Conservation (phyloP, 495 filamentous ascomycete species). For the Penicillium silybi region DNA sequence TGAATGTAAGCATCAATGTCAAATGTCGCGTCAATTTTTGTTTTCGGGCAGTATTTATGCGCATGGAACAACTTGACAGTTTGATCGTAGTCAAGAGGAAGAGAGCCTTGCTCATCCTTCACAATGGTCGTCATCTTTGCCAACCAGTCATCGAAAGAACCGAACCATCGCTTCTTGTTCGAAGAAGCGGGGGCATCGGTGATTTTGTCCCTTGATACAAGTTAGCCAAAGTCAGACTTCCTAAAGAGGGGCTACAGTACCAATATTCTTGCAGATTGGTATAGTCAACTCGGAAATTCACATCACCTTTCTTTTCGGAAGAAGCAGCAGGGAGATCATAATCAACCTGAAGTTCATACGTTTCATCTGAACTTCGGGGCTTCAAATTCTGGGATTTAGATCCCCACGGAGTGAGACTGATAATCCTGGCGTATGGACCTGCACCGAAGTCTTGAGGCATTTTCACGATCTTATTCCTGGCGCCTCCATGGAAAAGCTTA, state of each 20-base stretch:
- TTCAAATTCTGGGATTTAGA: too few relatives aligned
- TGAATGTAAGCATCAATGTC: not conserved
- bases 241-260: too few relatives aligned
- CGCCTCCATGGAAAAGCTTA: conserved; percentile 1
- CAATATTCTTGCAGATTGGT: conserved; percentile 1
- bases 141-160: not conserved
- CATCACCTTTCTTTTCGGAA: not conserved
- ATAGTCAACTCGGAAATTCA: conserved; percentile 6
- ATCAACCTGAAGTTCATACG: not conserved
- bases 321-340: not conserved
- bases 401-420: not conserved
- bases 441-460: conserved; percentile 3
- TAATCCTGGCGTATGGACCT: conserved; percentile 1
- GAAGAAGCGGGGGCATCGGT: not conserved
- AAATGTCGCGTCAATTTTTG: not conserved
- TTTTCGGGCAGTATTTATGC: not conserved
- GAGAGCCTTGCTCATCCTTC: not conserved
- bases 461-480: conserved; percentile 1
- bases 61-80: conserved; percentile 3
- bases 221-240: too few relatives aligned
- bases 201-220: not conserved
- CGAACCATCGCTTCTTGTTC: conserved; percentile 5
- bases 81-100: not conserved
- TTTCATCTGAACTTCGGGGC: too few relatives aligned
- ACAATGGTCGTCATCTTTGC: conserved; percentile 3